phyloP scores from a whole-genome alignment of 768 basidiomycete species.

The Pulveroboletus ravenelii region DNA sequence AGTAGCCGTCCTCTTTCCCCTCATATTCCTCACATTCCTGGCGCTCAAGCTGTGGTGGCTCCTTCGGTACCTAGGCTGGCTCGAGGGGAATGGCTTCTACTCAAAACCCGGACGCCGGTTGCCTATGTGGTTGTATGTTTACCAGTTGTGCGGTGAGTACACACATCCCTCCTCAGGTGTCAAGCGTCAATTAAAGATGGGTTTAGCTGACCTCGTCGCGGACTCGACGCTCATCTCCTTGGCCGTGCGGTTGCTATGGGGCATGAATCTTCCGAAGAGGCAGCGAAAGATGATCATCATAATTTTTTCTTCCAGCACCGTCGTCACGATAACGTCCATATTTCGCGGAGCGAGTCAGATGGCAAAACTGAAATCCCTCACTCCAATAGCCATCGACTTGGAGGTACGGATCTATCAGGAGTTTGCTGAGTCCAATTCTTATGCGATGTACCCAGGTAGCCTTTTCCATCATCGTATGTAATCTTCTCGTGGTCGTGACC shows the following conservation, averaged over 20 bases:
- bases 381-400: constrained; percentile 9
- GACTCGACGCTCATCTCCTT: constrained; percentile 14
- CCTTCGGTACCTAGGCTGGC: constrained; percentile 5
- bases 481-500: constrained; percentile 19
- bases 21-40: constrained; percentile 6
- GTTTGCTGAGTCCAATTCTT: not conserved
- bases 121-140: constrained; percentile 4
- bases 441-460: constrained; percentile 10
- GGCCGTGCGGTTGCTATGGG: constrained; percentile 8
- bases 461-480: constrained; percentile 16
- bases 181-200: not conserved
- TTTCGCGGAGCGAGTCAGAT: constrained; percentile 16
- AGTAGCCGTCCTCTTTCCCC: constrained; percentile 6
- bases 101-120: not conserved
- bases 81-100: not conserved
- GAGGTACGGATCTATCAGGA: constrained; percentile 7
- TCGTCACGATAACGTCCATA: constrained; percentile 9
- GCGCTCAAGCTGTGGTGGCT: constrained; percentile 12
- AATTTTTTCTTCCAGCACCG: constrained; percentile 9
- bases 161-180: not conserved
- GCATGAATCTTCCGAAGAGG: constrained; percentile 9
- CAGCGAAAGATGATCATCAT: constrained; percentile 14
- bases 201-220: constrained; percentile 21
- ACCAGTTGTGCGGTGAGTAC: constrained; percentile 15
- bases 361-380: constrained; percentile 1